Base-by-base conservation (phyloP, 1,139 yeast species). In the Candida dubliniensis region DNA sequence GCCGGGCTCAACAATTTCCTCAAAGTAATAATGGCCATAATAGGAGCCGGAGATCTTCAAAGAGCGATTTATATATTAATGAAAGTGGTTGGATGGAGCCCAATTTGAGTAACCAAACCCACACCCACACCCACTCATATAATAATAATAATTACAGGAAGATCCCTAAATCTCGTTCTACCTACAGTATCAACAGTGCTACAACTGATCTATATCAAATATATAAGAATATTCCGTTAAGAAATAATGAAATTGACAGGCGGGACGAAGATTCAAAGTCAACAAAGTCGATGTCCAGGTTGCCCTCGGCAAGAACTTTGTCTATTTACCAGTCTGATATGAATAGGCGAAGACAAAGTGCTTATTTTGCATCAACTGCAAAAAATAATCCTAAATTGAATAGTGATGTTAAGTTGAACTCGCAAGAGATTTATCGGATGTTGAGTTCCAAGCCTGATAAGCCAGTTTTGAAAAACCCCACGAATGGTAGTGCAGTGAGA, bases 51-150 rank as follows among this genome's bases (percentile, higher is more conserved):
- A 54, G 71, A 43, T 71, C 77, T 1, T 70, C 77, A 4, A 56
- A 64, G 38, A 71, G 77, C 53, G 78, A 72, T 29, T 57, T 72
- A 42, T 71, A 73, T 52, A 59, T 65, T 2, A 59, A 72, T 2
- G 76, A 67, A 38, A 63, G 68, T 36, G 71, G 69, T 44, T 72
- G 78, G 77, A 71, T 71, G 76, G 77, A 72, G 42, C 74, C 75
- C 6, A 60, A 56, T 35, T 44, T 48, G 15, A 41, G 32, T 45
- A 45, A 38, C 39, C 43, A 15, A 23, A 11, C 34, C 4, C 18
- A 30, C 9, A 34, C 18, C 40, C 33, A n/a, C n/a, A 27, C 33
- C 4, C 31, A 18, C 29, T 10, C 34, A 25, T 29, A 35, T n/a
- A 34, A 35, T 38, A 31, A 29, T 5, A 26, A 15, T 13, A 32